Base-by-base conservation (phyloP, 2,329 filamentous ascomycete genomes). In the Penicillium expansum region DNA sequence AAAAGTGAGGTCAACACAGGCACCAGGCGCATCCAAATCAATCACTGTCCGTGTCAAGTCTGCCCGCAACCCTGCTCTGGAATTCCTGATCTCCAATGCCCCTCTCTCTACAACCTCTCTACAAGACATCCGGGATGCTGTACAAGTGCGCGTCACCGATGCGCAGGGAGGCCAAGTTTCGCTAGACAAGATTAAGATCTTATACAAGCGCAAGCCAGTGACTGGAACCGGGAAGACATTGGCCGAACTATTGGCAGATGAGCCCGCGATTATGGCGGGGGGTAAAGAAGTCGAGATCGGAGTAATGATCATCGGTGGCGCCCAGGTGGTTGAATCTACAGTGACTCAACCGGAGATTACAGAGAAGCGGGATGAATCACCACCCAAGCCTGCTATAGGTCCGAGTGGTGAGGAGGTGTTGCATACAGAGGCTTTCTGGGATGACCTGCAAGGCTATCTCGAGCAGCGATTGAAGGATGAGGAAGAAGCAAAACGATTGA, bases 121-220 rank as follows among this genome's bases (percentile, higher is more conserved):
- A 43, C 86, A 90, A 62, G 88, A 93, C 58, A 77, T 97, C 66
- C 96, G 96, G 73, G 78, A 82, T 51, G 79, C 82, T 2, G 86
- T 96, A 42, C 82, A 86, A 1, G 73, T 79, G 16, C 80, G 88
- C 62, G 83, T 87, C 5, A 78, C 81, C 27, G 82, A 86, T 3
- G 75, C 63, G 7, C 62, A 70, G 20, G 66, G 68, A 27, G 70
- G 72, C 33, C 66, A 68, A 32, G 63, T 76, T 9, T 57, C 74
- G 5, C 61, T 84, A n/a, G 85, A 88, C 38, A 96, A 95, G 80
- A 85, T 97, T 71, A 92, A 92, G 77, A 77, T 99, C 10, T 77
- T 99, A 60, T 84, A 88, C 70, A 90, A 90, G 74, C 95, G 94
- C 79, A 96, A 96, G 75, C 93, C 93, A 0, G 84, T 91, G 0